Percentiles rank a stretch among this genome's conserved stretches.
Evolutionary conservation across 805 yeast species (phyloP).

Genomic region (Lachancea fermentati): DNA sequence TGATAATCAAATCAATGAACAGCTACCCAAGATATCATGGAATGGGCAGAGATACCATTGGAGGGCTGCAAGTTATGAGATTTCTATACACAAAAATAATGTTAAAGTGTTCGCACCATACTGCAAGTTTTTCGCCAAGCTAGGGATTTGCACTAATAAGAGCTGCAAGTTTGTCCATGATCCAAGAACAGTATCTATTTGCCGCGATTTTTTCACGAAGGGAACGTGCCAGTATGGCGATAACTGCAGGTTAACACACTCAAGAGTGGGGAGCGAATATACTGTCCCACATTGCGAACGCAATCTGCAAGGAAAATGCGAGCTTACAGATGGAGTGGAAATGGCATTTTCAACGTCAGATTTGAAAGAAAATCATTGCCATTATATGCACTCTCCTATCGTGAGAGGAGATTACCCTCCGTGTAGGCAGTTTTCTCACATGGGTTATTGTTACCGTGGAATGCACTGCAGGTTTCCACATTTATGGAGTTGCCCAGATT

Average conservation of each 20-base stretch:
- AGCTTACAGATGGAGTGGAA: conserved; percentile 5
- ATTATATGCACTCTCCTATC: conserved; percentile 5
- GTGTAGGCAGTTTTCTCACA: conserved; percentile 12
- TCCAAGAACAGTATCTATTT: conserved; percentile 6
- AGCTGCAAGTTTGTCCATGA: conserved; percentile 11
- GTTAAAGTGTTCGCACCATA: conserved; percentile 4
- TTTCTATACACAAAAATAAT: not conserved
- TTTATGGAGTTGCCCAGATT: conserved; percentile 10
- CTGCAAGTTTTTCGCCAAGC: conserved; percentile 9
- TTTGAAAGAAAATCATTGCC: not conserved
- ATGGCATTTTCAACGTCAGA: not conserved
- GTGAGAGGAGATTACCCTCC: conserved; percentile 4
- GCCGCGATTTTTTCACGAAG: conserved; percentile 2
- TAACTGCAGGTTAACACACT: conserved; percentile 9
- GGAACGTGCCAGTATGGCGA: conserved; percentile 9
- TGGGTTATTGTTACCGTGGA: conserved; percentile 12
- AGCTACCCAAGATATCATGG: conserved; percentile 6
- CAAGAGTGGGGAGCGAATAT: conserved; percentile 3
- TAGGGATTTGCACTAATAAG: conserved; percentile 9
- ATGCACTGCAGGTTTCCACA: conserved; percentile 11
- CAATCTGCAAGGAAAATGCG: conserved; percentile 2
- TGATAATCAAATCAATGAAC: conserved; percentile 1
- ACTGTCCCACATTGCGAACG: conserved; percentile 7
- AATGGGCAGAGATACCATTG: conserved; percentile 4
- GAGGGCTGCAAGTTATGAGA: conserved; percentile 1